Evolutionary conservation across 2,329 filamentous ascomycete genomes (phyloP).

Genomic region (Xylaria sp.): DNA sequence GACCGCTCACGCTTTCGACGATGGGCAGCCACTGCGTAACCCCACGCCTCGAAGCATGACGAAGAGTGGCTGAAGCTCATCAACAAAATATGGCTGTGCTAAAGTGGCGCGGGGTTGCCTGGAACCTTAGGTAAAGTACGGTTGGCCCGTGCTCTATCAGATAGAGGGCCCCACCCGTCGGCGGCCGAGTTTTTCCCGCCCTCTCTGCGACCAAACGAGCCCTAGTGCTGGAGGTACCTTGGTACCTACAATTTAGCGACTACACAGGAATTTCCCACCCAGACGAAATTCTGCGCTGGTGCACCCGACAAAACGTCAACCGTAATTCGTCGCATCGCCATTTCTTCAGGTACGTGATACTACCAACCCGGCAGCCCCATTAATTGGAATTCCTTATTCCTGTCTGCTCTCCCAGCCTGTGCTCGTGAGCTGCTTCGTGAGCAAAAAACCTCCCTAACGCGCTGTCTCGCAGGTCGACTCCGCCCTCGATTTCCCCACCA

Average conservation of each 20-base stretch:
- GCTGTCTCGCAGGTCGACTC: constrained; percentile 25
- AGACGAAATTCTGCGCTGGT: constrained; percentile 29
- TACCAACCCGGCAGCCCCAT: neutral
- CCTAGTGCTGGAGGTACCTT: constrained; percentile 25
- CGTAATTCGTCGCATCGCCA: constrained; percentile 30
- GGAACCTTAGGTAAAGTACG: neutral
- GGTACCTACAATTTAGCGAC: constrained; percentile 30
- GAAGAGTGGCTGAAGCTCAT: constrained; percentile 11
- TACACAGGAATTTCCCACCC: constrained; percentile 30
- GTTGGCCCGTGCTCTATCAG: neutral
- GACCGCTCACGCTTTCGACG: neutral
- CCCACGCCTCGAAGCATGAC: neutral
- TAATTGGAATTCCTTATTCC: neutral
- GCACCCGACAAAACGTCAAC: constrained; percentile 26
- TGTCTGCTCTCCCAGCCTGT: neutral
- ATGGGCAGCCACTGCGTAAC: neutral
- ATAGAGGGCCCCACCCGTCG: constrained; percentile 5
- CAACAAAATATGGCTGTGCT: constrained; percentile 7
- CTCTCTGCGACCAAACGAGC: constrained; percentile 9
- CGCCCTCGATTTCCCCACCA: constrained; percentile 38
- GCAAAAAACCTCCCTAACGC: constrained; percentile 8
- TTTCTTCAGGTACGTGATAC: constrained; percentile 28
- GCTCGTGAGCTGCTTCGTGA: neutral
- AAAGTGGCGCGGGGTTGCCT: neutral
- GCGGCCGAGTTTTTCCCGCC: constrained; percentile 21